Evolutionary conservation across 2,329 filamentous ascomycete genomes (phyloP).

Genomic region (Ustulina deusta): DNA sequence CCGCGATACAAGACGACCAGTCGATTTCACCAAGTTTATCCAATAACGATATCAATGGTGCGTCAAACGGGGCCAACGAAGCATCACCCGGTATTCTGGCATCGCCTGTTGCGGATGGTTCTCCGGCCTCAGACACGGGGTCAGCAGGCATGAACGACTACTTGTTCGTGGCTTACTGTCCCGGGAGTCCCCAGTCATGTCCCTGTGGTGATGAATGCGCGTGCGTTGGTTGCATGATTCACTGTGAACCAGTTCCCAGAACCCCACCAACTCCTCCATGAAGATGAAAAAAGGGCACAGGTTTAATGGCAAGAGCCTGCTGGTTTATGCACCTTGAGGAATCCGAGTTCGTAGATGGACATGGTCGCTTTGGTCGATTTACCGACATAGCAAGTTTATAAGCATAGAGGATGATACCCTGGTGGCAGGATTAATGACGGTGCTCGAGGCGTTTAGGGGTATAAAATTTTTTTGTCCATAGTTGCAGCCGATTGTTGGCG

Average conservation of each 20-base stretch:
- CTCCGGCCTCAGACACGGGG: slow-evolving; percentile 62
- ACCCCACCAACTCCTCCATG: slow-evolving; percentile 30
- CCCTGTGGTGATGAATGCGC: slow-evolving; percentile 70
- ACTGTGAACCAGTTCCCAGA: slow-evolving; percentile 48
- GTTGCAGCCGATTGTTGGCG: slow-evolving; percentile 2
- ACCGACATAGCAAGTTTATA: slow-evolving; percentile 21
- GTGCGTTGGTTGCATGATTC: slow-evolving; percentile 69
- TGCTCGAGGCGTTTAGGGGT: slow-evolving; percentile 12
- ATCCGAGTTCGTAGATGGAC: slow-evolving; percentile 4
- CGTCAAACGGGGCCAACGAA: slow-evolving; percentile 18
- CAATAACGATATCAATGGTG: slow-evolving; percentile 26
- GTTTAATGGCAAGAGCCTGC: slow-evolving; percentile 1
- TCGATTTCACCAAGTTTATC: slow-evolving; percentile 38
- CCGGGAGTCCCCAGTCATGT: slow-evolving; percentile 63
- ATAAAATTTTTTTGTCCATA: slow-evolving; percentile 19
- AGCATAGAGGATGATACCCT: slow-evolving; percentile 39
- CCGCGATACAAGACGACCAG: slow-evolving; percentile 41
- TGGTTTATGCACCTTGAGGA: neutral
- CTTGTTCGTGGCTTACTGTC: slow-evolving; percentile 70
- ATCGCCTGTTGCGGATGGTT: slow-evolving; percentile 61
- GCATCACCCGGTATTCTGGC: slow-evolving; percentile 48
- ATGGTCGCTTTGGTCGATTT: slow-evolving; percentile 8
- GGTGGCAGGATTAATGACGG: slow-evolving; percentile 24
- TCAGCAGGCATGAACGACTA: slow-evolving; percentile 61
- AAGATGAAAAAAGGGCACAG: neutral